phyloP scores from a whole-genome alignment of 108 stramenopile species.

The Conticribra guillardii region DNA sequence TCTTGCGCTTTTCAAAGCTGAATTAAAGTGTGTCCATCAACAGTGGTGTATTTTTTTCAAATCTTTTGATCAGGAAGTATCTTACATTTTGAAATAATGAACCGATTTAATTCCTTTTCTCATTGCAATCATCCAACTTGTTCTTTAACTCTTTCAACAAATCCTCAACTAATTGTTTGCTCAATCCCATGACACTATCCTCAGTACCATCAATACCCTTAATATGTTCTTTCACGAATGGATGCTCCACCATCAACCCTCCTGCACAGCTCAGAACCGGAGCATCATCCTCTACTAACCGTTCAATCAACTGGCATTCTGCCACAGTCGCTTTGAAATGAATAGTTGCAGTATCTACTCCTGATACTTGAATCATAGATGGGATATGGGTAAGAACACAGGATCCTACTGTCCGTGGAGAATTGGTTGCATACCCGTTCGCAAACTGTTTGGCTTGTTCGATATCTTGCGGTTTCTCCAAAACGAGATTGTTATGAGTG shows the following conservation, averaged over 20 bases:
- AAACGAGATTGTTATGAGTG: conserved; percentile 62
- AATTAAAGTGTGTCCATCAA: no score
- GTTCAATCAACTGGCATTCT: conserved; percentile 60
- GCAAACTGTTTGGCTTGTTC: conserved; percentile 77
- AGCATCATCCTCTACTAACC: conserved; percentile 56
- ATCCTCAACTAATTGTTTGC: conserved; percentile 20
- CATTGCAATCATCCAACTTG: conserved; percentile 12
- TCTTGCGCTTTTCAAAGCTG: no score
- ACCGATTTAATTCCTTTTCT: no score
- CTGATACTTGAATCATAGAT: conserved; percentile 66
- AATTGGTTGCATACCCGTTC: conserved; percentile 48
- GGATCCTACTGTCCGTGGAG: conserved; percentile 79
- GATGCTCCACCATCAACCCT: conserved; percentile 88
- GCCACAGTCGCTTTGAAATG: conserved; percentile 52
- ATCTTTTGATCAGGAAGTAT: no score
- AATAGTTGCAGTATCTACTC: conserved; percentile 82
- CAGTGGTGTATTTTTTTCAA: no score
- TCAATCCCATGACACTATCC: conserved; percentile 83
- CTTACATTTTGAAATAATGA: no score
- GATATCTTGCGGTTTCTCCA: conserved; percentile 79
- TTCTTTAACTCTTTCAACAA: conserved; percentile 21
- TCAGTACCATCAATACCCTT: conserved; percentile 83
- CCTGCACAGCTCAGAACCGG: conserved; percentile 84
- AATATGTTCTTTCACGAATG: conserved; percentile 66
- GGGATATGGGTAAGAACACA: conserved; percentile 76